Evolutionary conservation across 2,329 filamentous ascomycete species (phyloP).

Genomic region (Cladobotryum protrusum): DNA sequence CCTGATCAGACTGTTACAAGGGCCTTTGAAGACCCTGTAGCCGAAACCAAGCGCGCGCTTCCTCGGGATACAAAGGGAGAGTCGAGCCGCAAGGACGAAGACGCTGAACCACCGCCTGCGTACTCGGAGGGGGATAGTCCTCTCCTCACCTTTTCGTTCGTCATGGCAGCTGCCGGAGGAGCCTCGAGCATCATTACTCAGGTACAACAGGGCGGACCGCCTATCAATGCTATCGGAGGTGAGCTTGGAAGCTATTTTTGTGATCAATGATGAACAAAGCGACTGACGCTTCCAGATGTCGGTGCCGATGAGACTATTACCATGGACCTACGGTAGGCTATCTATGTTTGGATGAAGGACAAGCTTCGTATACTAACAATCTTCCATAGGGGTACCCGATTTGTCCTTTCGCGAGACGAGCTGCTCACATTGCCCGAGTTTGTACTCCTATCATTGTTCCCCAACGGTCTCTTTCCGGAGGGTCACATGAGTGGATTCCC

Average conservation of each 20-base stretch:
- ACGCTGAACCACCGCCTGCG: constrained; percentile 88
- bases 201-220: constrained; percentile 87
- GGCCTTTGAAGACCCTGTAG: constrained; percentile 46
- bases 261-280: background rate
- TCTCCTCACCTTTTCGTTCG: constrained; percentile 85
- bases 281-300: constrained; percentile 49
- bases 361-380: constrained; percentile 20
- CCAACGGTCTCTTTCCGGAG: constrained; percentile 95
- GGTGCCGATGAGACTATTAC: constrained; percentile 90
- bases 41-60: constrained; percentile 79
- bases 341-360: background rate
- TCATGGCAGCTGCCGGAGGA: constrained; percentile 97
- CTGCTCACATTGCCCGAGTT: constrained; percentile 94
- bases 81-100: constrained; percentile 67
- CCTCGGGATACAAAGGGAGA: constrained; percentile 75
- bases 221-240: constrained; percentile 86
- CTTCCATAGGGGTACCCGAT: constrained; percentile 70
- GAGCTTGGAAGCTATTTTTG: constrained; percentile 21
- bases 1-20: constrained; percentile 26
- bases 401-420: constrained; percentile 91
- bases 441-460: constrained; percentile 93
- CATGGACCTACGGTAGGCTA: constrained; percentile 78
- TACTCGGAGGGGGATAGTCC: constrained; percentile 95
- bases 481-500: constrained; percentile 90
- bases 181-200: constrained; percentile 98